These are phyloP conservation scores for Sicyos edulis DNA, from an alignment of 306 rosid genomes.

Conservation along the genomic window DNA sequence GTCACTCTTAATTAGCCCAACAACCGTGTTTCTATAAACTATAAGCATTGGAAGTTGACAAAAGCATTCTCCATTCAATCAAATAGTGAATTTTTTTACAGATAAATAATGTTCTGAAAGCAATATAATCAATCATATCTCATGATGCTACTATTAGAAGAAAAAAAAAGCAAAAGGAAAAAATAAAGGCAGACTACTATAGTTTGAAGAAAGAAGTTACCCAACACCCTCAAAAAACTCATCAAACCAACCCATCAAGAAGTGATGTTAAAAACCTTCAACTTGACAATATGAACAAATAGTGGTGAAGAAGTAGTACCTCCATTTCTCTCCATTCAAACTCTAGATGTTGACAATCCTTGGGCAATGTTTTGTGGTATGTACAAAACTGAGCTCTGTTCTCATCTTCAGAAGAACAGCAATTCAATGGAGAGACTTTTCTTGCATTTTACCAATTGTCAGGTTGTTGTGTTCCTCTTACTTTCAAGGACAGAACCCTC, in stretches of 20 bases:
- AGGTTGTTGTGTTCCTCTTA: conserved; percentile 41
- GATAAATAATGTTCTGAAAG: conserved; percentile 33
- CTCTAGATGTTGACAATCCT: conserved; percentile 25
- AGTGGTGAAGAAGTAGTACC: conserved; percentile 18
- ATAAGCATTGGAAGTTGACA: conserved; percentile 35
- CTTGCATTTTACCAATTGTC: conserved; percentile 21
- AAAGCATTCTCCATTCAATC: conserved; percentile 33
- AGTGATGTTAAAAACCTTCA: conserved; percentile 55
- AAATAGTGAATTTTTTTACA: conserved; percentile 45
- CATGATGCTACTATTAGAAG: conserved; percentile 15
- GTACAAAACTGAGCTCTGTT: neutral
- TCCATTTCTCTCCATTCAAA: conserved; percentile 7
- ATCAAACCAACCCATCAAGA: conserved; percentile 34
- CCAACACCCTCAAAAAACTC: conserved; percentile 29
- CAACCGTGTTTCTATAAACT: conserved; percentile 21
- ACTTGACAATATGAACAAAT: conserved; percentile 40
- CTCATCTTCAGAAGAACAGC: conserved; percentile 13
- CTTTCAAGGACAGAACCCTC: conserved; percentile 71
- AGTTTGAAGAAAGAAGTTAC: conserved; percentile 23
- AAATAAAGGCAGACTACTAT: conserved; percentile 32
- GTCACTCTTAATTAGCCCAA: too few relatives aligned
- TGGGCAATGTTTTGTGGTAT: conserved; percentile 29
- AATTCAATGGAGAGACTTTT: conserved; percentile 21
- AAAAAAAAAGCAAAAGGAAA: conserved; percentile 25
- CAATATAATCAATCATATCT: conserved; percentile 9